phyloP scores from a whole-genome alignment of 148 eudicot genomes.

The Suaeda aralocaspica region DNA sequence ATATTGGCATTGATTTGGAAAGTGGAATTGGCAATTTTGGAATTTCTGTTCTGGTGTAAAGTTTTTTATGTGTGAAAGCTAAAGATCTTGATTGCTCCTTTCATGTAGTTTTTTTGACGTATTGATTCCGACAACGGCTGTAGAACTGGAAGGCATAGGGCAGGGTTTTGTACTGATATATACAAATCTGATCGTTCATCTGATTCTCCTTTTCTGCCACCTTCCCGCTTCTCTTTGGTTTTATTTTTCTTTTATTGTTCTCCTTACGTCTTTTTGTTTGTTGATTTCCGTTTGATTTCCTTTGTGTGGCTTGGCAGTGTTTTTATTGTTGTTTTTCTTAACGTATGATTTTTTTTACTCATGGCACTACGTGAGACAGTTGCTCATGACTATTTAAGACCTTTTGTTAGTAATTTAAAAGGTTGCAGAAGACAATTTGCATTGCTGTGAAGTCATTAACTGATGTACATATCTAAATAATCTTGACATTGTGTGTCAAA shows the following conservation, averaged over 20 bases:
- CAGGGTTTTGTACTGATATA: constrained; percentile 7
- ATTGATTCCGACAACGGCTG: constrained; percentile 12
- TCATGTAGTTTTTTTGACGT: neutral
- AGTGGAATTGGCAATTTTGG: neutral
- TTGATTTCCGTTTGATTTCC: neutral
- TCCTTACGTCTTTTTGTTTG: too few species aligned
- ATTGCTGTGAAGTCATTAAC: constrained; percentile 58
- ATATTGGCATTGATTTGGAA: neutral
- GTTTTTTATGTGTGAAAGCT: neutral
- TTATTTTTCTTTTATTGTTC: too few species aligned
- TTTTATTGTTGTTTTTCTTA: too few species aligned
- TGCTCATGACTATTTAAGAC: constrained; percentile 86
- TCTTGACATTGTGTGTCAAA: constrained; percentile 76
- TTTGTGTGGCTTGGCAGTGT: constrained; percentile 38
- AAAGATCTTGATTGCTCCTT: constrained; percentile 9
- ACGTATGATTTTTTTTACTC: constrained; percentile 90
- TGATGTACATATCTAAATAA: constrained; percentile 48
- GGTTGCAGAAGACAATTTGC: constrained; percentile 83
- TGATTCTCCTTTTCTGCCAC: too few species aligned
- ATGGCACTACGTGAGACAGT: constrained; percentile 76
- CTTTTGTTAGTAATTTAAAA: constrained; percentile 74
- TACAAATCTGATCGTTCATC: too few species aligned
- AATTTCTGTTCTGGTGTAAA: constrained; percentile 3
- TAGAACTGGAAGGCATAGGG: constrained; percentile 11
- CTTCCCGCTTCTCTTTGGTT: too few species aligned